Evolutionary conservation across 495 filamentous ascomycete genomes (phyloP).

Genomic region (Aspergillus funiculosus): DNA sequence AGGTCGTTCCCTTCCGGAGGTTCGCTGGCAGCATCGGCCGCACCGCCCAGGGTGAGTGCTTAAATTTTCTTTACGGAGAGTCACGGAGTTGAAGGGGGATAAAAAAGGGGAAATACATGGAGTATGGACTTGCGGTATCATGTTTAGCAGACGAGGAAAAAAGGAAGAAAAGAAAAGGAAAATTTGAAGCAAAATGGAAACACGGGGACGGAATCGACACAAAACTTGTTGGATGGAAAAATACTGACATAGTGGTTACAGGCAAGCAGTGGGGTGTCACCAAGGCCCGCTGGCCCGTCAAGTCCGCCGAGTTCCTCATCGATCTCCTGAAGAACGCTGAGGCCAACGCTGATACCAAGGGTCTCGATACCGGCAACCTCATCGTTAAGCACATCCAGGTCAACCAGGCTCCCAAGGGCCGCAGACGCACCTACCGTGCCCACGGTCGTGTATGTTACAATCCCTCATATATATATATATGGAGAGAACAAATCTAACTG

Average conservation of each 20-base stretch:
- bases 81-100: no score
- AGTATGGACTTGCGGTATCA: background rate
- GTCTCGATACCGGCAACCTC: constrained; percentile 93
- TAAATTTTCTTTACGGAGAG: constrained; percentile 6
- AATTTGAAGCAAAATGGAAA: background rate
- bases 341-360: constrained; percentile 98
- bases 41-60: constrained; percentile 84
- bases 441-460: constrained; percentile 88
- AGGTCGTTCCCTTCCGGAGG: constrained; percentile 94
- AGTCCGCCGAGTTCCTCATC: constrained; percentile 97
- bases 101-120: background rate
- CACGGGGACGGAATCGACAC: background rate
- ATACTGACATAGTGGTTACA: constrained; percentile 44
- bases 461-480: background rate
- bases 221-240: background rate
- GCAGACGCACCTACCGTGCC: constrained; percentile 96
- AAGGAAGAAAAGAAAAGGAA: background rate
- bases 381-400: constrained; percentile 99
- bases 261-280: constrained; percentile 97
- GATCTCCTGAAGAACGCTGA: constrained; percentile 98
- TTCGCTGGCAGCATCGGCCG: constrained; percentile 92
- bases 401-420: constrained; percentile 98
- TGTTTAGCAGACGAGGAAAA: background rate
- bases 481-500: background rate
- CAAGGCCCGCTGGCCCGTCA: constrained; percentile 96